Base-by-base conservation (phyloP, 192 early-diverging fungal species). In the Spinellus fusiger region DNA sequence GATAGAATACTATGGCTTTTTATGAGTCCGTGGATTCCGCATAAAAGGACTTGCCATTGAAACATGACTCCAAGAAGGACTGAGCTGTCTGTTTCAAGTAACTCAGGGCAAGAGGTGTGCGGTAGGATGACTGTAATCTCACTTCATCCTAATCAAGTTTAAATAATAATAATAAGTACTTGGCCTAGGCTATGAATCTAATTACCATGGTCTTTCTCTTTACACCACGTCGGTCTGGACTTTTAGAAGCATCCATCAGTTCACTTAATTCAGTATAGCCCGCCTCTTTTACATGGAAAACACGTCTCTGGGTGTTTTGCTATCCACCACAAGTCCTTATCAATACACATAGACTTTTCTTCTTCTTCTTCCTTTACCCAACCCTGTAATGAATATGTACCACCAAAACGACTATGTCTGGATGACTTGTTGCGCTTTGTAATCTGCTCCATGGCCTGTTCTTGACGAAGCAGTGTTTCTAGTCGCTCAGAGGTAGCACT, bases 351-450 rank as follows among this genome's bases (percentile, higher is more conserved):
- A 28, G 9, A 28, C 33, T 15, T 5, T 52, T 29, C 1, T 34
- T n/a, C n/a, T n/a, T n/a, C n/a, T n/a, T n/a, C n/a, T n/a, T 44
- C 40, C 40, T 37, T 33, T 57, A 77, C 75, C 68, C 62, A 49
- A 12, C 76, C 70, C 32, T 72, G 50, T 1, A 85, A 70, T 3
- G 79, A 76, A 49, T 81, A 86, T 18, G 82, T 80, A n/a, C 86
- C 82, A 29, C 87, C 84, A 70, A 89, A 89, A 56, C 83, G 68
- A 27, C 81, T 80, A 48, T 89, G 87, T 27, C 87, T 68, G 4
- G 51, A 46, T 15, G 58, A 49, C 49, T 38, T 61, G 3, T 54
- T 31, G 37, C 62, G 56, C 10, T 44, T 58, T 34, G 32, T 33
- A 0, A 20, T 31, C 18, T 2, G 18, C 4, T 31, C 28, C 5